phyloP scores from a whole-genome alignment of 192 early-diverging fungal genomes.

The Podila clonocystis region DNA sequence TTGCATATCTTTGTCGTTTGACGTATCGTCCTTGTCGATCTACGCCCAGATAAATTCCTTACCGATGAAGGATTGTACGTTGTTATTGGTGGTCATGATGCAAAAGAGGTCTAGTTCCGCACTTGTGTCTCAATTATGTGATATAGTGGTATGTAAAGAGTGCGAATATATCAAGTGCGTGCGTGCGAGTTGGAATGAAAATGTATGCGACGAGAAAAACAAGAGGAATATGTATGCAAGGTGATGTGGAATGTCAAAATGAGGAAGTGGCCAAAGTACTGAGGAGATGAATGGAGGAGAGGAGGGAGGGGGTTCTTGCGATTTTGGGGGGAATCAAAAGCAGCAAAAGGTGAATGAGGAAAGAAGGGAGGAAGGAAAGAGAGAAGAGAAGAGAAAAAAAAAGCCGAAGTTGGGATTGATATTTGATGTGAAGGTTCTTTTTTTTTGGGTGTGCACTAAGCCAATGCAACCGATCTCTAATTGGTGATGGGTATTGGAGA shows the following conservation, averaged over 20 bases:
- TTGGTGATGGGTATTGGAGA: no score
- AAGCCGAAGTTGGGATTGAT: no score
- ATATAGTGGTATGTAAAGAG: conserved; percentile 1
- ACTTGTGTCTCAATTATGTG: background rate
- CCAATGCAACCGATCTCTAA: no score
- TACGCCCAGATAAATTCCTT: conserved; percentile 8
- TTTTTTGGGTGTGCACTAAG: background rate
- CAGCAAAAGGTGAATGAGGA: background rate
- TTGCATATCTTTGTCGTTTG: background rate
- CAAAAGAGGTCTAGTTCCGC: background rate
- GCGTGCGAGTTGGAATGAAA: conserved; percentile 2
- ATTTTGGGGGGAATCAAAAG: conserved; percentile 6
- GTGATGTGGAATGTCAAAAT: background rate
- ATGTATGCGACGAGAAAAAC: background rate
- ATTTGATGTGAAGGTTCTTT: background rate
- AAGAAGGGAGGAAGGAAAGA: background rate
- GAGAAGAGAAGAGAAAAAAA: background rate
- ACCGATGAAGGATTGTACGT: conserved; percentile 46
- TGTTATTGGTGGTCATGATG: conserved; percentile 24
- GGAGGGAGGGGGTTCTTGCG: background rate
- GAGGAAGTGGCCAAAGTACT: background rate
- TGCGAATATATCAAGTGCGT: background rate
- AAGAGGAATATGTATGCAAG: background rate
- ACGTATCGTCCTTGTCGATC: background rate
- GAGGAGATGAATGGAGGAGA: background rate